Percentiles rank a stretch among this genome's conserved stretches.
Evolutionary conservation across 1,139 yeast genomes (phyloP).

Genomic region (Blastobotrys buckinghamii): DNA sequence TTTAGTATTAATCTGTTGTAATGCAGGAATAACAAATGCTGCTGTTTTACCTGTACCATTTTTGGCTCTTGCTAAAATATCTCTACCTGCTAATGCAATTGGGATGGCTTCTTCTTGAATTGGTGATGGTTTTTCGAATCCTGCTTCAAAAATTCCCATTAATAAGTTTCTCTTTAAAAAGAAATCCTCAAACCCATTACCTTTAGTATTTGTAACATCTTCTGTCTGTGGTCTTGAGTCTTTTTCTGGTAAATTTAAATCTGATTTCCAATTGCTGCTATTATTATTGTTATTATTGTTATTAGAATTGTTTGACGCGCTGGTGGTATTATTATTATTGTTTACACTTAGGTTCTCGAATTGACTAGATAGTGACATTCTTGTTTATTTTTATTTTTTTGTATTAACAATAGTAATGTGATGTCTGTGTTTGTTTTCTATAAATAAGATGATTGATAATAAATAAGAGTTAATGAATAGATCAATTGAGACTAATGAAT

Average conservation of each 20-base stretch:
- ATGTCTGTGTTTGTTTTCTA: neutral
- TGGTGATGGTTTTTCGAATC: constrained; percentile 97
- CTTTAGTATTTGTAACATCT: constrained; percentile 89
- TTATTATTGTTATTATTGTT: neutral
- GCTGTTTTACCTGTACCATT: constrained; percentile 99
- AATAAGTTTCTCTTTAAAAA: constrained; percentile 84
- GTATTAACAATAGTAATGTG: neutral
- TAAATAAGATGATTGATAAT: too few relatives aligned
- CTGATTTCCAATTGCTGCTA: constrained; percentile 57
- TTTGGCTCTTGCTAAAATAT: constrained; percentile 94
- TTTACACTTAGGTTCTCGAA: constrained; percentile 23
- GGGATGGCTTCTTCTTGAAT: constrained; percentile 98
- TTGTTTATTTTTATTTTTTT: neutral
- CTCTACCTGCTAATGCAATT: constrained; percentile 91
- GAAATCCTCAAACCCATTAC: constrained; percentile 88
- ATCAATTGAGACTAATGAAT: too few relatives aligned
- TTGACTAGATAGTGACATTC: constrained; percentile 25
- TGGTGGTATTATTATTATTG: neutral
- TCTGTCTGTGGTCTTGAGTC: constrained; percentile 95
- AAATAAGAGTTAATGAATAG: too few relatives aligned
- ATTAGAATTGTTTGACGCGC: neutral
- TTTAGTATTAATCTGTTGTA: constrained; percentile 81
- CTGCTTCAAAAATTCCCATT: constrained; percentile 99
- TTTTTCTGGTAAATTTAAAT: constrained; percentile 69
- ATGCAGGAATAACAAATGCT: constrained; percentile 83